Base-by-base conservation (phyloP, 768 basidiomycete genomes). In the Suillus lakei region DNA sequence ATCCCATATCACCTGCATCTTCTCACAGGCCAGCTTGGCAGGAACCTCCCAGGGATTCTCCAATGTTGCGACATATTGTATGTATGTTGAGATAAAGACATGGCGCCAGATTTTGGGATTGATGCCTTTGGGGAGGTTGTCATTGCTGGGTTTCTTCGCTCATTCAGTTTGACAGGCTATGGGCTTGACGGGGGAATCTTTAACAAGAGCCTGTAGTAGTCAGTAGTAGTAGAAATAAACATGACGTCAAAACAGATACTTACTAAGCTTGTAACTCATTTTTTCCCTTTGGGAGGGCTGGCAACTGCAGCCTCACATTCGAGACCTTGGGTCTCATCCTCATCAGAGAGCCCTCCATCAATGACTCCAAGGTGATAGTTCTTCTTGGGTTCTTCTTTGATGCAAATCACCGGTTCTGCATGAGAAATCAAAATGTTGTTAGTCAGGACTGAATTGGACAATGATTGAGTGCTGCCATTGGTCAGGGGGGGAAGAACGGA, bases 191-290 rank as follows among this genome's bases (percentile, higher is more conserved):
- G 44, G 44, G 44, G 44, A 46, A 16, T 16, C 44, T 46, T 46
- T 46, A 46, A 46, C n/a, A 46, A 46, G 44, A 46, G 44, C 44
- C 44, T 46, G 44, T 46, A 46, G 44, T 46, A 46, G 44, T 46
- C 6, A 16, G 16, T 16, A 46, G n/a, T 46, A 46, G 44, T 46
- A n/a, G 44, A 46, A 46, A 46, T 46, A 46, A 46, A 46, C n/a
- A n/a, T 16, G n/a, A 46, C 0, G 10, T 46, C n/a, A 46, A 46
- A 46, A 46, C n/a, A 46, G 44, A n/a, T n/a, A 46, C 44, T 46
- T 16, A 46, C n/a, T 46, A 18, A 43, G 18, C 41, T 43, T 3
- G 4, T 43, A 18, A 43, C 41, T 21, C 8, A 3, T 43, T 43
- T 21, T 46, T 46, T 46, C 44, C 44, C 44, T 46, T 46, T 46